Evolutionary conservation across 2,329 filamentous ascomycete genomes (phyloP), one percentile per base, ranked within the genome.

Genomic region (Capronia epimyces): DNA sequence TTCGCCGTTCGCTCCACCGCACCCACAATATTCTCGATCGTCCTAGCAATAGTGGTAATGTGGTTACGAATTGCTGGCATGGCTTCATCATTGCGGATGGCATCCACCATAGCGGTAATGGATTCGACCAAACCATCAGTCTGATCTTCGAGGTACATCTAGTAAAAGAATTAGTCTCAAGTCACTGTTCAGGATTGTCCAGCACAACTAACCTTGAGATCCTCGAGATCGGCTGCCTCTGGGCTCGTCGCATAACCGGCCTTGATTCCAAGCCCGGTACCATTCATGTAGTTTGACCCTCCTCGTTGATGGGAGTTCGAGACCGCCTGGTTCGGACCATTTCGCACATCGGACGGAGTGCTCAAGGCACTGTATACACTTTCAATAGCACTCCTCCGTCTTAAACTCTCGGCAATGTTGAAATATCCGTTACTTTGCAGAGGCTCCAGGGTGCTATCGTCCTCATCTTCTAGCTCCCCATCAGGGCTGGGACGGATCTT

Each of bases 131-230:
- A 77, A 2, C 82, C 73, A 44, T 87, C 86, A 9, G 86, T 90
- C 66, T 93, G 87, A 64, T 90, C 86, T 64, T 93, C 86, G 29
- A 94, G 79, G 64, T 89, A 90, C 53, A 87, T 79, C 80, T 86
- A 52, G 20, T 12, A 3, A 44, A 25, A 2, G 4, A 18, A 16
- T 43, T 46, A 41, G 46, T 16, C 15, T 39, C 4, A 15, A 16
- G 20, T 3, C 36, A 21, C 12, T 21, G 24, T 18, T 18, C 7
- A 7, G 20, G n/a, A 18, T 3, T 1, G 20, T 24, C 8, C 16
- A 27, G 32, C 18, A 6, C 29, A 39, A 63, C 62, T 64, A 68
- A 81, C 79, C 73, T 82, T 82, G 49, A 83, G 73, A 60, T 82
- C 79, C 62, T 81, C 77, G 58, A 83, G 69, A 60, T 78, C 75